A percentile compares a stretch with the other conserved stretches of the same genome.
These are phyloP conservation scores for Cyphellophora europaea DNA, from an alignment of 2,329 filamentous ascomycete species.

Conservation along the genomic window DNA sequence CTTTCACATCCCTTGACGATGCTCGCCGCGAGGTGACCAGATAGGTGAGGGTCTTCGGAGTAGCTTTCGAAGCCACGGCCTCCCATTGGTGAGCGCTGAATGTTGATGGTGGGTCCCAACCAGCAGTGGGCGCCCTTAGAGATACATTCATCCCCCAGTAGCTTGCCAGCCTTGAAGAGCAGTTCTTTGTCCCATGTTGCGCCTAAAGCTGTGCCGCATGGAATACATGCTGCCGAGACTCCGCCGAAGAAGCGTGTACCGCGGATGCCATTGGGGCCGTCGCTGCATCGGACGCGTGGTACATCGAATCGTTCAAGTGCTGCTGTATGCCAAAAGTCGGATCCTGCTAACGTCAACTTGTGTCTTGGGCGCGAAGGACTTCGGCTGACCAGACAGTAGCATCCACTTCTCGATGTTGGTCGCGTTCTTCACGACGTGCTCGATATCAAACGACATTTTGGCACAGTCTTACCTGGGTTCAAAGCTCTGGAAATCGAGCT, in stretches of 20 bases:
- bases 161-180: neutral
- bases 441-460: neutral
- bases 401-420: neutral
- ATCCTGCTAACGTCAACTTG: no score
- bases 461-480: no score
- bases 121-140: conserved; percentile 50
- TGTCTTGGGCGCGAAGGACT: no score
- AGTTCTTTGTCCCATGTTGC: conserved; percentile 44
- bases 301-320: conserved; percentile 51
- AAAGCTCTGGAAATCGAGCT: no score
- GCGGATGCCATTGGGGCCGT: conserved; percentile 62
- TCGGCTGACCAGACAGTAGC: neutral
- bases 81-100: conserved; percentile 44
- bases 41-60: conserved; percentile 20
- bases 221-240: conserved; percentile 49
- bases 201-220: conserved; percentile 49
- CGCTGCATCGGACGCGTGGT: conserved; percentile 55
- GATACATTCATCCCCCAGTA: conserved; percentile 14
- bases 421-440: neutral
- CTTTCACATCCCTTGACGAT: conserved; percentile 4
- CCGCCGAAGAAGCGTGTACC: conserved; percentile 62
- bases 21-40: conserved; percentile 15
- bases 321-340: conserved; percentile 63
- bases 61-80: conserved; percentile 22
- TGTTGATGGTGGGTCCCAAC: conserved; percentile 55